phyloP scores from a whole-genome alignment of 2,329 filamentous ascomycete genomes.

The Ophiostoma sp. region DNA sequence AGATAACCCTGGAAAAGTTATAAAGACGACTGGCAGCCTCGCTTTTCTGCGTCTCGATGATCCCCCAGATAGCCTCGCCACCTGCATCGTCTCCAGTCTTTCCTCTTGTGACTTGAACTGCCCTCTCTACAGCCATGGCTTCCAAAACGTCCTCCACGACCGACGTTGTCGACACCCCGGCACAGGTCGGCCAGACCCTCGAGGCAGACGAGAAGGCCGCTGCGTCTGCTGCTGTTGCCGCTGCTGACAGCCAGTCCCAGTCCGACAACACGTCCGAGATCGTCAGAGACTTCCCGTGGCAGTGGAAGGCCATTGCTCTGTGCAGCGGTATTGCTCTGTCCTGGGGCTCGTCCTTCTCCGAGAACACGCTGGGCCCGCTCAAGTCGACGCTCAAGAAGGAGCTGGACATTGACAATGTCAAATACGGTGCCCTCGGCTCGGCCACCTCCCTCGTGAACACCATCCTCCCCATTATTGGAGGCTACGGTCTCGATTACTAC shows the following conservation, averaged over 20 bases:
- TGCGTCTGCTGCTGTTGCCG: background rate
- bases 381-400: conserved; percentile 27
- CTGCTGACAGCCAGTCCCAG: background rate
- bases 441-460: conserved; percentile 30
- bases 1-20: background rate
- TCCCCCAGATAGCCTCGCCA: background rate
- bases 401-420: conserved; percentile 28
- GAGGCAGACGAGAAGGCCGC: conserved; percentile 12
- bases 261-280: conserved; percentile 17
- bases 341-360: conserved; percentile 30
- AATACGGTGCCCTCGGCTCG: conserved; percentile 29
- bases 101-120: background rate
- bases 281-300: conserved; percentile 26
- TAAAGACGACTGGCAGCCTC: background rate
- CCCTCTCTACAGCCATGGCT: background rate
- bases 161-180: background rate
- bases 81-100: background rate
- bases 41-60: background rate
- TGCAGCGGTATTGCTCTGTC: conserved; percentile 28
- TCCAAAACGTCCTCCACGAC: conserved; percentile 2
- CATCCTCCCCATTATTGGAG: conserved; percentile 29
- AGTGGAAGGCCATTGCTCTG: conserved; percentile 29
- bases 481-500: conserved; percentile 30
- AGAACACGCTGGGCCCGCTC: conserved; percentile 29
- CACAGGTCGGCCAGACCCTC: background rate